A percentile compares a stretch with the other conserved stretches of the same genome.
These are phyloP conservation scores for Groenewaldozyma tartarivorans DNA, from an alignment of 805 yeast genomes.

Conservation along the genomic window DNA sequence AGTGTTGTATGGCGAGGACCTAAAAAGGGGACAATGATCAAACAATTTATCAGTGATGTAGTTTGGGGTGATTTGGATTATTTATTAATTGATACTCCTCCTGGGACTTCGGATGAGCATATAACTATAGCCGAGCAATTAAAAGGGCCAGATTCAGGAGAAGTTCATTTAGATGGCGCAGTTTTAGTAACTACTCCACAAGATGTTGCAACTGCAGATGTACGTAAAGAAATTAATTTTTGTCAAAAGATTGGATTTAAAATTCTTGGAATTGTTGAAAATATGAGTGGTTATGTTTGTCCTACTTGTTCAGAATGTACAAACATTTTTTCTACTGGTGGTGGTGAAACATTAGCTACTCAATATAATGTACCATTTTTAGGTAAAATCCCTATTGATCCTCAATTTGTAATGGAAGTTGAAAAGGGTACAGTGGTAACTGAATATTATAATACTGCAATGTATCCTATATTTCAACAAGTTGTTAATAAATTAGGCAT, in stretches of 20 bases:
- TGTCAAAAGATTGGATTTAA: slow-evolving; percentile 76
- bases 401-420: slow-evolving; percentile 78
- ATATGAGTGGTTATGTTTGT: slow-evolving; percentile 95
- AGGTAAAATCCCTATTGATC: slow-evolving; percentile 91
- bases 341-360: slow-evolving; percentile 68
- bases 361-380: slow-evolving; percentile 55
- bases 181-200: slow-evolving; percentile 96
- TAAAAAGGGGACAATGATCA: slow-evolving; percentile 93
- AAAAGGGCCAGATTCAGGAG: slow-evolving; percentile 22
- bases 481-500: too few relatives aligned
- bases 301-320: slow-evolving; percentile 86
- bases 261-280: slow-evolving; percentile 82
- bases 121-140: slow-evolving; percentile 93
- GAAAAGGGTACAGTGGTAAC: slow-evolving; percentile 42
- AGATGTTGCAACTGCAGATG: slow-evolving; percentile 86
- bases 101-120: slow-evolving; percentile 98
- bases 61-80: slow-evolving; percentile 78
- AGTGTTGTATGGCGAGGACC: slow-evolving; percentile 99
- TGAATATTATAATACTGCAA: slow-evolving; percentile 24
- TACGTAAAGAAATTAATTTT: slow-evolving; percentile 84
- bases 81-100: slow-evolving; percentile 90
- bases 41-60: slow-evolving; percentile 85
- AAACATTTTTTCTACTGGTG: slow-evolving; percentile 86
- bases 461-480: slow-evolving; percentile 39
- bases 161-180: slow-evolving; percentile 76